A percentile compares a stretch with the other conserved stretches of the same genome.
These are phyloP conservation scores for Acacia melanoxylon DNA, from an alignment of 306 rosid species.

Conservation along the genomic window DNA sequence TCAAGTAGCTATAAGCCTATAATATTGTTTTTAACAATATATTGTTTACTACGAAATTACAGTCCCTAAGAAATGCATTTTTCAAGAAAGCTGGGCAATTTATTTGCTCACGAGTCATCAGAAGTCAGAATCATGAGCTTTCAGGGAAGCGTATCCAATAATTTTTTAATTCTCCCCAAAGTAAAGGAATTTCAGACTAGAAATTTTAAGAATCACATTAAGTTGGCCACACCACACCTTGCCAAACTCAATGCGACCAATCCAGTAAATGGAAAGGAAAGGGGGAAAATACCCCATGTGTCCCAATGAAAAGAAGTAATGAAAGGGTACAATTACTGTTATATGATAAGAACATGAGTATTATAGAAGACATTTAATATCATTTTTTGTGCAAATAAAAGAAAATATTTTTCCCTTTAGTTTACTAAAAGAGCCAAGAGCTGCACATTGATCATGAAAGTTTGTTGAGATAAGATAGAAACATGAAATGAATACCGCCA, in stretches of 20 bases:
- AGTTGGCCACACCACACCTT: not conserved
- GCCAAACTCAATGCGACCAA: not conserved
- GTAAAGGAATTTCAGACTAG: slow-evolving; percentile 1
- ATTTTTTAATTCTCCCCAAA: not conserved
- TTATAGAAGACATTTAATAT: not conserved
- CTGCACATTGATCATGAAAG: not conserved
- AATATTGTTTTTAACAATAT: not conserved
- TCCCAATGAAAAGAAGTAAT: not conserved
- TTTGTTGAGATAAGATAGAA: not conserved
- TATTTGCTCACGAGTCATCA: not conserved
- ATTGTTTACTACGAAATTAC: not conserved
- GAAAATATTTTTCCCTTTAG: not conserved
- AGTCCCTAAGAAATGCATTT: not conserved
- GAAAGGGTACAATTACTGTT: not conserved
- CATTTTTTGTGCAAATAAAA: not conserved
- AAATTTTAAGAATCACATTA: not conserved
- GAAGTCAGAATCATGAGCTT: not conserved
- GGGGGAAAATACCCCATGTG: not conserved
- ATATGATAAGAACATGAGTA: not conserved
- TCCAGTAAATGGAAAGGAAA: not conserved
- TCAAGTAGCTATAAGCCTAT: not conserved
- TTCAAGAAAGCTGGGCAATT: not conserved
- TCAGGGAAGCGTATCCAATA: not conserved
- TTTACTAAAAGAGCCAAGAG: not conserved
- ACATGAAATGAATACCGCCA: not conserved